Evolutionary conservation across 768 basidiomycete genomes (phyloP).

Genomic region (Calocera viscosa): DNA sequence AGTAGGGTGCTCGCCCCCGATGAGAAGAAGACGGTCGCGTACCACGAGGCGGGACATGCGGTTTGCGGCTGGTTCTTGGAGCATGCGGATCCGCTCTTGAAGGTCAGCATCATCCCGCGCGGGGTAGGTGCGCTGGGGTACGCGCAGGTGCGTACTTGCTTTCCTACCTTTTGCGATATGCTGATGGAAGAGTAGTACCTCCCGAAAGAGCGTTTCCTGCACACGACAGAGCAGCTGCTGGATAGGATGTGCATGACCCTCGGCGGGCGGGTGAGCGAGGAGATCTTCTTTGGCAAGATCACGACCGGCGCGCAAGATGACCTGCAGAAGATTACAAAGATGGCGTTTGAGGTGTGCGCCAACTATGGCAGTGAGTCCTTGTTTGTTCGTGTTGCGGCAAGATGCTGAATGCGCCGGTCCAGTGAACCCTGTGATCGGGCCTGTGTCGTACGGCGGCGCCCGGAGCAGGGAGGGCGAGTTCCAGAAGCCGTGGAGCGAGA

Average conservation of each 20-base stretch:
- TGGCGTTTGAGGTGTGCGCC: conserved; percentile 67
- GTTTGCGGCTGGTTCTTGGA: conserved; percentile 98
- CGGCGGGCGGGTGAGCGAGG: conserved; percentile 94
- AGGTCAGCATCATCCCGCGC: conserved; percentile 96
- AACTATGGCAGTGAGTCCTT: conserved; percentile 17
- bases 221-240: conserved; percentile 85
- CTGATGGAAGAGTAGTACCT: conserved; percentile 48
- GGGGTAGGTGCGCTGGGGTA: conserved; percentile 93
- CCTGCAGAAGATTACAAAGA: conserved; percentile 91
- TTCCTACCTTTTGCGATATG: neutral
- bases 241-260: conserved; percentile 98
- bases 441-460: conserved; percentile 89
- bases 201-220: conserved; percentile 88
- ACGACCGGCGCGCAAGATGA: conserved; percentile 98
- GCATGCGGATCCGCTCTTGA: conserved; percentile 89
- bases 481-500: conserved; percentile 98
- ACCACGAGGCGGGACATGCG: conserved; percentile 98
- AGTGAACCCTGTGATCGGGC: conserved; percentile 84
- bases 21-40: conserved; percentile 97
- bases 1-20: conserved; percentile 82
- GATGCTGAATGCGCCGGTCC: neutral
- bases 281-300: conserved; percentile 96
- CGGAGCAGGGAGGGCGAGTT: conserved; percentile 73
- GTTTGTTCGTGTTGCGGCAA: conserved; percentile 88
- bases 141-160: conserved; percentile 56